phyloP scores from a whole-genome alignment of 2,329 filamentous ascomycete genomes.

The Aspergillus tamarii region DNA sequence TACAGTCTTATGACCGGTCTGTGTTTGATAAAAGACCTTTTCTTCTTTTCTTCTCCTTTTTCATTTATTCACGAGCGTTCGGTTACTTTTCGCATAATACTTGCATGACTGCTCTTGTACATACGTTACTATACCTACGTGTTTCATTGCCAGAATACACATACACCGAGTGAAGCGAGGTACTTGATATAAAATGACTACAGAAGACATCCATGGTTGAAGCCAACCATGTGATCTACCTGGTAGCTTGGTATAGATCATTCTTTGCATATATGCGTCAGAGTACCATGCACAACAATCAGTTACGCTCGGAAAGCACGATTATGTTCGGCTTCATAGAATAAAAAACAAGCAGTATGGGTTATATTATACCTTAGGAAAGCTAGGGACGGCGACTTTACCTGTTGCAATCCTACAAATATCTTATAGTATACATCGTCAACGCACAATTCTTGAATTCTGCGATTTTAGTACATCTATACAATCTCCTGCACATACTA shows the following conservation, averaged over 20 bases:
- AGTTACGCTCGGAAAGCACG: not conserved
- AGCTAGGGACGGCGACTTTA: too few relatives aligned
- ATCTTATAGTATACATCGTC: too few relatives aligned
- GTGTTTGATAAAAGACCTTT: not conserved
- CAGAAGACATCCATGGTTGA: not conserved
- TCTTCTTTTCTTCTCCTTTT: not conserved
- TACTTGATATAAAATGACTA: not conserved
- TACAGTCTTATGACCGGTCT: constrained; percentile 4
- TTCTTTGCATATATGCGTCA: not conserved
- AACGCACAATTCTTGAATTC: too few relatives aligned
- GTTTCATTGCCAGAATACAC: constrained; percentile 2
- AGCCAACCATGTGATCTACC: not conserved
- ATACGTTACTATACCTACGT: constrained; percentile 5
- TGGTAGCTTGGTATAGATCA: not conserved
- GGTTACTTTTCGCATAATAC: not conserved
- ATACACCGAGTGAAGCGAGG: not conserved
- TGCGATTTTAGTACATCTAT: not conserved
- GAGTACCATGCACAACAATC: not conserved
- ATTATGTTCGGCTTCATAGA: not conserved
- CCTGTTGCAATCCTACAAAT: too few relatives aligned
- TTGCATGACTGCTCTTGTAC: constrained; percentile 10
- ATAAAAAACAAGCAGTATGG: not conserved
- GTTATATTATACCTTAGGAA: not conserved
- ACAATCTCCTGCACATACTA: too few relatives aligned
- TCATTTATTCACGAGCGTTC: constrained; percentile 5